Percentiles rank a stretch among this genome's conserved stretches.
These are phyloP conservation scores for Golubevia pallescens DNA, from an alignment of 1,284 basidiomycete species.

Conservation along the genomic window DNA sequence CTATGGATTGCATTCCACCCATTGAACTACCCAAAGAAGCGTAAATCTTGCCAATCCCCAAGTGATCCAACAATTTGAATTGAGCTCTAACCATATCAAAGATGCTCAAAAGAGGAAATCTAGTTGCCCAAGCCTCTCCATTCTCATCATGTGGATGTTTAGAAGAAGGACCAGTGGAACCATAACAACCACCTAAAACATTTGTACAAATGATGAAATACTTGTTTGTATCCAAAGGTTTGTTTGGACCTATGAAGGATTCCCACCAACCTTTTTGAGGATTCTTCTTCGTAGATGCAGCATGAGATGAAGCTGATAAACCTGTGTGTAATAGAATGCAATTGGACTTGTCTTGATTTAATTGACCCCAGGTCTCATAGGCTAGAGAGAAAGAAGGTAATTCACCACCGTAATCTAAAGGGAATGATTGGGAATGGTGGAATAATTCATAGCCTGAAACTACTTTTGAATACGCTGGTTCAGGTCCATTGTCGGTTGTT, in stretches of 20 bases:
- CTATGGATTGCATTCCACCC: conserved; percentile 97
- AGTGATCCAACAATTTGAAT: conserved; percentile 81
- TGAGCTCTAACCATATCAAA: conserved; percentile 97
- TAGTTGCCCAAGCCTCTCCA: conserved; percentile 80
- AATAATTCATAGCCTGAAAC: conserved; percentile 65
- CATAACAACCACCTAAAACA: conserved; percentile 96
- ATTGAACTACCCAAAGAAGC: conserved; percentile 92
- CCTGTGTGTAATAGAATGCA: conserved; percentile 97
- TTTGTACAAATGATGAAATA: conserved; percentile 97
- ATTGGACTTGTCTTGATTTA: conserved; percentile 80
- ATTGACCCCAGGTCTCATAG: conserved; percentile 95
- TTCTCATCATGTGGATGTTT: conserved; percentile 71
- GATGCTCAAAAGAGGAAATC: conserved; percentile 87
- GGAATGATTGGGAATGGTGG: conserved; percentile 69
- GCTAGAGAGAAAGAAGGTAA: conserved; percentile 84
- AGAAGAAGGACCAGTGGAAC: conserved; percentile 90
- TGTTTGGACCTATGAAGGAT: conserved; percentile 91
- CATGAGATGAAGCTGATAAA: conserved; percentile 92
- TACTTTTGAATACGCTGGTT: conserved; percentile 66
- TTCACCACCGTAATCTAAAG: conserved; percentile 75
- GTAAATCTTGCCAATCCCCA: conserved; percentile 84
- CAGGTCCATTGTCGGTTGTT: conserved; percentile 61
- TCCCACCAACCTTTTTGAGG: conserved; percentile 96
- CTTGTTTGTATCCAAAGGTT: conserved; percentile 84
- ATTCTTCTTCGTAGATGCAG: conserved; percentile 80